Evolutionary conservation across 2,329 filamentous ascomycete genomes (phyloP).

Genomic region (Talaromyces pinophilus): DNA sequence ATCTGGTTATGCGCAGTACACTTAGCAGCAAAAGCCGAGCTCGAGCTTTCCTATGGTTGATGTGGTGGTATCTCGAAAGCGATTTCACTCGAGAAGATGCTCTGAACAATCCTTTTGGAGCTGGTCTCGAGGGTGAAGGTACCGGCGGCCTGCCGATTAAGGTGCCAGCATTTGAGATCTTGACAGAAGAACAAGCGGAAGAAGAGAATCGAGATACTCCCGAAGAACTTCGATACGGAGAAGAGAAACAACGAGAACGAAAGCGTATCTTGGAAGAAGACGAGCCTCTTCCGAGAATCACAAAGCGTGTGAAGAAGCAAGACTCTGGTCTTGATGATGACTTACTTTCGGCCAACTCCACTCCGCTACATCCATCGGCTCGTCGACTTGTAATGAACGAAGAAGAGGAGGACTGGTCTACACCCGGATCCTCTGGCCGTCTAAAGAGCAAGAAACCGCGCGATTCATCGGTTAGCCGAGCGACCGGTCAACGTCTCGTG

Average conservation of each 20-base stretch:
- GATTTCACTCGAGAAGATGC: conserved; percentile 89
- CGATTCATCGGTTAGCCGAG: conserved; percentile 40
- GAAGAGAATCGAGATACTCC: conserved; percentile 53
- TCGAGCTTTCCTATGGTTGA: conserved; percentile 89
- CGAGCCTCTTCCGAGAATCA: conserved; percentile 45
- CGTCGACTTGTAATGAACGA: conserved; percentile 34
- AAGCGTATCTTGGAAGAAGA: conserved; percentile 54
- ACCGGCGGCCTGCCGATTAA: conserved; percentile 49
- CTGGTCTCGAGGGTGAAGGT: conserved; percentile 47
- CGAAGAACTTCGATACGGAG: conserved; percentile 52
- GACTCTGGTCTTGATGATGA: conserved; percentile 40
- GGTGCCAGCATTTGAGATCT: conserved; percentile 49
- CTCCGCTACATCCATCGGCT: conserved; percentile 40
- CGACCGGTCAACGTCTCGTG: conserved; percentile 42
- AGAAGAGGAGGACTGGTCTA: conserved; percentile 47
- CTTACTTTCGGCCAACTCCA: conserved; percentile 37
- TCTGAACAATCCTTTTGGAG: conserved; percentile 85
- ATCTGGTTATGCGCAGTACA: conserved; percentile 88
- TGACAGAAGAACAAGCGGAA: conserved; percentile 53
- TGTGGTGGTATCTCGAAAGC: conserved; percentile 99
- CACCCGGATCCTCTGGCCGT: conserved; percentile 37
- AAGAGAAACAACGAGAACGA: conserved; percentile 51
- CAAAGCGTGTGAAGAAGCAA: conserved; percentile 49
- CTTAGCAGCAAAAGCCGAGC: conserved; percentile 81
- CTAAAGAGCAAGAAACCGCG: conserved; percentile 43